Conservation (phyloP, 768 basidiomycete species). For the Dentipellis sp. region DNA sequence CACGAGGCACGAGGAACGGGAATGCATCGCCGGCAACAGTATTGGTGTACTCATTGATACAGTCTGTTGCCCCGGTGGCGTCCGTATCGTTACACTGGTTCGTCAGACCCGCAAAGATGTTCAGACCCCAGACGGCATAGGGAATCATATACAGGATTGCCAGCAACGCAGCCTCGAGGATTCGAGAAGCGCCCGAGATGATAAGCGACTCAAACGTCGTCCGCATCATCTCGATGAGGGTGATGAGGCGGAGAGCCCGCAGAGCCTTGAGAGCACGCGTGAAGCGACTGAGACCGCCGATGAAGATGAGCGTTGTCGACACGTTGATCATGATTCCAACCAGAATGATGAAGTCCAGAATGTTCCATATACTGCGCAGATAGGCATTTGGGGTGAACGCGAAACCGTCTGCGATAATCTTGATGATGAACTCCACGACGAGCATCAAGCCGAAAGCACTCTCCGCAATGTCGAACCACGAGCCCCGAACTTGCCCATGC, state of each 20-base stretch:
- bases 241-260: constrained; percentile 83
- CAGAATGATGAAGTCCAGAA: constrained; percentile 83
- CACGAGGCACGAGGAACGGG: constrained; percentile 69
- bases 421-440: constrained; percentile 79
- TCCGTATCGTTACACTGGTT: constrained; percentile 73
- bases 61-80: constrained; percentile 48
- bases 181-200: constrained; percentile 75
- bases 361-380: constrained; percentile 85
- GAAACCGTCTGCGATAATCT: constrained; percentile 88
- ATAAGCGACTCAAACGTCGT: constrained; percentile 82
- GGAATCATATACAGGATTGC: constrained; percentile 90
- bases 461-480: constrained; percentile 89
- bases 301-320: constrained; percentile 58
- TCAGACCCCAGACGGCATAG: constrained; percentile 89
- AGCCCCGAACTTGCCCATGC: constrained; percentile 50
- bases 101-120: constrained; percentile 82
- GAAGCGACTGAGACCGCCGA: constrained; percentile 73
- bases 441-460: constrained; percentile 60
- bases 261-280: constrained; percentile 84
- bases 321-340: constrained; percentile 68
- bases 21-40: constrained; percentile 51
- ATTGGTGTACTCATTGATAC: constrained; percentile 65
- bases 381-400: constrained; percentile 89
- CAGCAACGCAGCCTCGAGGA: constrained; percentile 83
- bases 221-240: constrained; percentile 79